These are phyloP conservation scores for Berberis vulgaris DNA, from an alignment of 164 flowering plant genomes.

Conservation along the genomic window DNA sequence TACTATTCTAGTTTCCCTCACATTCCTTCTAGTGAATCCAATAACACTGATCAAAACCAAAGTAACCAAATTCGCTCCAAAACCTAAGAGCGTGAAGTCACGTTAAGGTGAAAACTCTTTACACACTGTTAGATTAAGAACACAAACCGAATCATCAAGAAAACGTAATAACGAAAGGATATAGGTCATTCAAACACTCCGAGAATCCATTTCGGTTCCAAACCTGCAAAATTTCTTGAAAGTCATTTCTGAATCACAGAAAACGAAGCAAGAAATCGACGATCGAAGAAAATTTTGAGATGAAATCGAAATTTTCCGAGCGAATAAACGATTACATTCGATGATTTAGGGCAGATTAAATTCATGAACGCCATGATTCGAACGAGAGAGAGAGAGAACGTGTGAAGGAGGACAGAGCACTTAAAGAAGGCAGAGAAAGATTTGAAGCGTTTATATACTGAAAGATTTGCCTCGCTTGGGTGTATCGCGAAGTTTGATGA, in stretches of 20 bases:
- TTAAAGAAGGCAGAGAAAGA: too few species aligned
- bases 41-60: slow-evolving; percentile 32
- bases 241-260: neutral
- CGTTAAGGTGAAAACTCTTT: slow-evolving; percentile 30
- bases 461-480: too few species aligned
- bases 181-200: slow-evolving; percentile 53
- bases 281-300: neutral
- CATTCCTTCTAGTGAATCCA: slow-evolving; percentile 25
- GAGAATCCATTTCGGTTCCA: slow-evolving; percentile 50
- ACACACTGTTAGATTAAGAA: neutral
- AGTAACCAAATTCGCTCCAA: slow-evolving; percentile 50
- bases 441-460: too few species aligned
- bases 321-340: slow-evolving; percentile 12
- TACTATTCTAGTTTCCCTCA: slow-evolving; percentile 10
- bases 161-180: slow-evolving; percentile 40
- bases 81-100: slow-evolving; percentile 47
- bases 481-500: too few species aligned
- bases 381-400: neutral
- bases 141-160: neutral
- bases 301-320: neutral
- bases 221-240: slow-evolving; percentile 29
- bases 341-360: slow-evolving; percentile 20
- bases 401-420: neutral
- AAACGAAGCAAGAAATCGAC: neutral
- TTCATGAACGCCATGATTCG: slow-evolving; percentile 17